phyloP scores from a whole-genome alignment of 441 rosid species.

The Eruca vesicaria region DNA sequence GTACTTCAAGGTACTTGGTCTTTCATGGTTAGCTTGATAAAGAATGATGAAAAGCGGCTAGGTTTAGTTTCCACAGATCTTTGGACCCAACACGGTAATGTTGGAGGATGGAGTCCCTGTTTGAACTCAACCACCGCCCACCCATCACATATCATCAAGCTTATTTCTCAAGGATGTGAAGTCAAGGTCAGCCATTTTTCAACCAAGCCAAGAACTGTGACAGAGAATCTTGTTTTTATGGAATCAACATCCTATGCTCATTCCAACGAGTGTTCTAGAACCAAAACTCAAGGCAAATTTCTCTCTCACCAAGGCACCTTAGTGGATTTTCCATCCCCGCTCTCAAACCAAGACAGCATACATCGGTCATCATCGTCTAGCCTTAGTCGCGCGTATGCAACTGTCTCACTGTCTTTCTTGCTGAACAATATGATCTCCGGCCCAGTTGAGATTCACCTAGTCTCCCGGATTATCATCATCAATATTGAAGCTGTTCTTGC shows the following conservation, averaged over 20 bases:
- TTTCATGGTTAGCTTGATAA: neutral
- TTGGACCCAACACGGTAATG: neutral
- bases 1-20: neutral
- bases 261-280: neutral
- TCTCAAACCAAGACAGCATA: neutral
- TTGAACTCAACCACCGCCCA: neutral
- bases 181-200: too few species aligned
- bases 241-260: too few species aligned
- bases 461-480: neutral
- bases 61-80: neutral
- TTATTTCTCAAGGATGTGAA: neutral
- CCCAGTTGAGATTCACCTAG: neutral
- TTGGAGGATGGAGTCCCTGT: neutral
- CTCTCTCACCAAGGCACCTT: neutral
- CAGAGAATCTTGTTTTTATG: too few species aligned
- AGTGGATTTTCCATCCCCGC: neutral
- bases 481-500: neutral
- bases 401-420: neutral
- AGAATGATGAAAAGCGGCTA: neutral
- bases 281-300: neutral
- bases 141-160: neutral
- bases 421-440: neutral
- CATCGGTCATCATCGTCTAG: neutral
- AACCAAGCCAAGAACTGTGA: too few species aligned
- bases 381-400: neutral